Conservation (phyloP, 2,329 filamentous ascomycete genomes). For the Aspergillus awamori region DNA sequence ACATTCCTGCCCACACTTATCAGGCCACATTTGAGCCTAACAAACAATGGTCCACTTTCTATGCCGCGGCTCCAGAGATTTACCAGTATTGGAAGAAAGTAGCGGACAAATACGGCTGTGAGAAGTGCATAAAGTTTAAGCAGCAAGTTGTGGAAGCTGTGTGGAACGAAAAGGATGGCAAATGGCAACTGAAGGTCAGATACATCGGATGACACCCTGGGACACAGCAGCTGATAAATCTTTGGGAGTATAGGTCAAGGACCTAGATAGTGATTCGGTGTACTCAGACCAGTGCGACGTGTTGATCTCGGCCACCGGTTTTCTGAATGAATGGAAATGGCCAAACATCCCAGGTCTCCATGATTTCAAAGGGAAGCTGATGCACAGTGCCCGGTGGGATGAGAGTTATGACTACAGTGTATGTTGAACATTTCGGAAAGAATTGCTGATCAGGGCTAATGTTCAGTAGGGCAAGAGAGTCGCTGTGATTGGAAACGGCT, state of each 20-base stretch:
- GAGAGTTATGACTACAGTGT: slow-evolving; percentile 38
- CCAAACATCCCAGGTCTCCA: slow-evolving; percentile 52
- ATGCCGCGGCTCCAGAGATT: slow-evolving; percentile 53
- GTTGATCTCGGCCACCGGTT: slow-evolving; percentile 44
- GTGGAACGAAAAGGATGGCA: slow-evolving; percentile 45
- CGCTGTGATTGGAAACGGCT: slow-evolving; percentile 44
- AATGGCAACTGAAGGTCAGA: slow-evolving; percentile 34
- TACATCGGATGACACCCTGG: not conserved
- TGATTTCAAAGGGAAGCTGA: slow-evolving; percentile 49
- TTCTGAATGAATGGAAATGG: slow-evolving; percentile 49
- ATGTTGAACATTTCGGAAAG: slow-evolving; percentile 3
- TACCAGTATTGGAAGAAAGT: slow-evolving; percentile 53
- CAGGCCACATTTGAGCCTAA: slow-evolving; percentile 56
- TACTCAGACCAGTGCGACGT: slow-evolving; percentile 37
- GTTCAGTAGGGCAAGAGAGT: slow-evolving; percentile 35
- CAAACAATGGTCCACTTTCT: slow-evolving; percentile 53
- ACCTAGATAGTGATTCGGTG: slow-evolving; percentile 23
- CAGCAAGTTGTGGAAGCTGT: slow-evolving; percentile 48
- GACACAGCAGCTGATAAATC: not conserved
- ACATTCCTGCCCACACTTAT: slow-evolving; percentile 53
- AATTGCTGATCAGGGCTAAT: not conserved
- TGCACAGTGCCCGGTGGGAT: slow-evolving; percentile 52
- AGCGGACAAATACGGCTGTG: slow-evolving; percentile 48
- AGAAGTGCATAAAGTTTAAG: slow-evolving; percentile 52
- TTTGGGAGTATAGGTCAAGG: slow-evolving; percentile 24